Percentiles rank a stretch among this genome's conserved stretches.
These are phyloP conservation scores for Gautieria morchelliformis DNA, from an alignment of 768 basidiomycete species.

Conservation along the genomic window DNA sequence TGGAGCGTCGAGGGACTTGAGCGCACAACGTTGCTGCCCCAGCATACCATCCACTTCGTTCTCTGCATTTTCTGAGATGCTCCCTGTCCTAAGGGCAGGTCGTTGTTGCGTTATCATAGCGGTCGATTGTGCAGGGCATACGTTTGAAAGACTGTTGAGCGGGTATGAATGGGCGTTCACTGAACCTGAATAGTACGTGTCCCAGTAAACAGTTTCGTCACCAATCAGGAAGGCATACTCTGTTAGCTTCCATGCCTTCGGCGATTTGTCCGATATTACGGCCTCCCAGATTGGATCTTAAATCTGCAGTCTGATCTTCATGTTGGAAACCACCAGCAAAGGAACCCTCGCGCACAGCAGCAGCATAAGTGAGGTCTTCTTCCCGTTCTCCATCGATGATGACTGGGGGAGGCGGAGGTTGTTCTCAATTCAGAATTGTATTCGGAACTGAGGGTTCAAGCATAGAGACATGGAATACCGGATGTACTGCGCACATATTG, in stretches of 20 bases:
- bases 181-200: constrained; percentile 12
- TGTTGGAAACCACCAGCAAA: neutral
- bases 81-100: neutral
- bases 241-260: constrained; percentile 55
- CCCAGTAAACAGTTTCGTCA: neutral
- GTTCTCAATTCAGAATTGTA: no score
- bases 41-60: neutral
- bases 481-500: no score
- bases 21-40: neutral
- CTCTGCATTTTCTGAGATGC: neutral
- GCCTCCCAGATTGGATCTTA: neutral
- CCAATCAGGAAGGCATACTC: constrained; percentile 30
- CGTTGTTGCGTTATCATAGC: neutral
- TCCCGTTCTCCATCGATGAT: no score
- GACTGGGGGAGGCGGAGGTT: no score
- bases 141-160: neutral
- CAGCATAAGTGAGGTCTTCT: no score
- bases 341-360: neutral
- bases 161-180: constrained; percentile 15
- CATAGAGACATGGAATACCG: no score
- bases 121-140: neutral
- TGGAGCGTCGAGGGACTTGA: neutral
- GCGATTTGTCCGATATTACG: constrained; percentile 17
- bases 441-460: no score
- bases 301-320: neutral